phyloP scores from a whole-genome alignment of 148 eudicot species.

The Cornus kousa region DNA sequence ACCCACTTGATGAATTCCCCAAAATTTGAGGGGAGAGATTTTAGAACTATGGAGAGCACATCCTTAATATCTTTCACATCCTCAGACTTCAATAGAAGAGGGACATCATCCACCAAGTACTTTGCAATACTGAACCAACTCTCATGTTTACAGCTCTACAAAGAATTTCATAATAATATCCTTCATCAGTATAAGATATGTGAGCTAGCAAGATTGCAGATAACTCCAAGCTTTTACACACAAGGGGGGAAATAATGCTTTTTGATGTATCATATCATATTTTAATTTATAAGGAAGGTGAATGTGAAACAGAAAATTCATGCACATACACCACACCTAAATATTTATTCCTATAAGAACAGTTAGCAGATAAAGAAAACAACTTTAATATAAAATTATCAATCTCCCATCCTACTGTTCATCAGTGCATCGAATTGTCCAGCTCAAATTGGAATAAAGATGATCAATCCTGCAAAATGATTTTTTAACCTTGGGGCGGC shows the following conservation, averaged over 20 bases:
- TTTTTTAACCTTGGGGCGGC: no score
- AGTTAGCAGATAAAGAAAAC: neutral
- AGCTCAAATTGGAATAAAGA: neutral
- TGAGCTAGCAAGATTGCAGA: neutral
- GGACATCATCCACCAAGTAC: constrained; percentile 78
- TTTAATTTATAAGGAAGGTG: neutral
- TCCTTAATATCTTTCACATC: constrained; percentile 49
- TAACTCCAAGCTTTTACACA: neutral
- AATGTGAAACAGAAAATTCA: neutral
- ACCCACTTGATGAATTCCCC: constrained; percentile 90
- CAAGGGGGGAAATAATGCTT: neutral
- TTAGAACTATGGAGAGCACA: constrained; percentile 54
- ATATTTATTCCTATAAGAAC: neutral
- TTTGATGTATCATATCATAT: neutral
- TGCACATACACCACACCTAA: neutral
- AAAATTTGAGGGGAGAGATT: constrained; percentile 75
- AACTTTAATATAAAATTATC: no score
- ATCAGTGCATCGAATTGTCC: neutral
- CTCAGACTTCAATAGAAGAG: constrained; percentile 49
- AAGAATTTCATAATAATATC: constrained; percentile 3
- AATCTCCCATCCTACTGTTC: neutral
- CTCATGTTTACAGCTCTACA: constrained; percentile 88
- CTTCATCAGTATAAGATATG: neutral
- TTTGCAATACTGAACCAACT: constrained; percentile 70
- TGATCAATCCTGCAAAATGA: neutral